Base-by-base conservation (phyloP, 176 grass and related monocot species). In the Alloteropsis semialata region DNA sequence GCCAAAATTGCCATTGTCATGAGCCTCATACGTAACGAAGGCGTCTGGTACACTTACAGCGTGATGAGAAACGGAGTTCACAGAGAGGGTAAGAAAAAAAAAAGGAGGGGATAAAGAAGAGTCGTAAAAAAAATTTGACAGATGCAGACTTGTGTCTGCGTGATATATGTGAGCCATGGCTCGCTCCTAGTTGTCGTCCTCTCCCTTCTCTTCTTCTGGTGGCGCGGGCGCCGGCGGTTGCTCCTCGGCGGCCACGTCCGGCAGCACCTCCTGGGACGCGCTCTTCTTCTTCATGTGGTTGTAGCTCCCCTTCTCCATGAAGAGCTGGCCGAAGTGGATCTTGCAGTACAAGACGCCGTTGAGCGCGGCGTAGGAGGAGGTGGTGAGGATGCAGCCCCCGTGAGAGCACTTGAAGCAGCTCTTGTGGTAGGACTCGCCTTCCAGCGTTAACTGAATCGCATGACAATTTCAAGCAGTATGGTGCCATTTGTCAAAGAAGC, bases 221-320 rank as follows among this genome's bases (percentile, higher is more conserved):
- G 63, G 9, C 34, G 63, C 46, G 37, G 72, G 75, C 3, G 76
- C 67, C 18, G 41, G 25, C 22, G 67, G 57, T 74, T 68, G 33
- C 67, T 83, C 88, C 3, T 90, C 89, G 16, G 49, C 59, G 10
- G 19, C 75, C 75, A 83, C 41, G 41, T 87, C 89, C 21, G 89
- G 84, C 80, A 87, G 15, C 42, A 45, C 79, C 74, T 90, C 90
- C 42, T 92, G 76, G 14, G 82, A 84, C 8, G 62, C 9, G 39
- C 32, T 91, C 77, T 86, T 91, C 87, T 91, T 98, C 67, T 83
- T 92, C 82, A 98, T 78, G 85, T 98, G 91, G 67, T 25, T 95
- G 79, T 98, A 98, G 90, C 96, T 98, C 50, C 96, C 96, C 80
- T 95, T 98, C 92, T 98, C 96, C 90, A 91, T 95, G 89, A 98